Evolutionary conservation across 208 protist species (phyloP).

Genomic region (Trypanosoma melophagium): DNA sequence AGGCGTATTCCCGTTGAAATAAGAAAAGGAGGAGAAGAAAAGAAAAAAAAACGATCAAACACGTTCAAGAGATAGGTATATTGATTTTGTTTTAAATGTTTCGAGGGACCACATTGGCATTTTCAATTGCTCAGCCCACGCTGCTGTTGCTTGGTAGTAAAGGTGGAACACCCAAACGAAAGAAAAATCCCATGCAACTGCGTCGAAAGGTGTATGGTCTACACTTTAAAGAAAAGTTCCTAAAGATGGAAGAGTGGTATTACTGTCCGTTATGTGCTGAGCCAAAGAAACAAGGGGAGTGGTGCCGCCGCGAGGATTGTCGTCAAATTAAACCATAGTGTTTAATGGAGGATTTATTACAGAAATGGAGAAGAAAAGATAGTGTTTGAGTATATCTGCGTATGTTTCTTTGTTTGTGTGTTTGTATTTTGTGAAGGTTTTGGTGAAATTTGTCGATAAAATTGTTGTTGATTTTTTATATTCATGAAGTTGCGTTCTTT

Average conservation of each 20-base stretch:
- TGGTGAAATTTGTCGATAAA: no score
- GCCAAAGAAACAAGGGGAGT: conserved; percentile 89
- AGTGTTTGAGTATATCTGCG: no score
- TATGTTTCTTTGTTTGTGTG: no score
- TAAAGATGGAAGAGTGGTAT: conserved; percentile 90
- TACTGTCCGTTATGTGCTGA: conserved; percentile 91
- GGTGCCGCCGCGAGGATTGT: conserved; percentile 89
- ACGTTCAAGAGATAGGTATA: conserved; percentile 7
- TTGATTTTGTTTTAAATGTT: conserved; percentile 26
- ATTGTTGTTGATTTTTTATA: no score
- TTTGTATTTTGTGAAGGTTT: no score
- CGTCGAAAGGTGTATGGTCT: conserved; percentile 83
- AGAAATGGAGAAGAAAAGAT: not conserved
- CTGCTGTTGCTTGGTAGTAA: conserved; percentile 75
- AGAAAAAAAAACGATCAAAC: not conserved
- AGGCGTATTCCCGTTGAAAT: no score
- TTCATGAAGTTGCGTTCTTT: no score
- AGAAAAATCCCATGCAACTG: conserved; percentile 88
- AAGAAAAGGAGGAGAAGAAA: no score
- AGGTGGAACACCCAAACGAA: conserved; percentile 88
- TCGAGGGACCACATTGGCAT: conserved; percentile 28
- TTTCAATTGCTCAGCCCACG: conserved; percentile 62
- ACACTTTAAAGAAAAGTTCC: conserved; percentile 90
- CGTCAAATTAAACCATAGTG: conserved; percentile 87
- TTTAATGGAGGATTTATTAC: not conserved